A percentile compares a stretch with the other conserved stretches of the same genome.
phyloP scores from a whole-genome alignment of 169 alveolate species.

The Babesia bigemina region DNA sequence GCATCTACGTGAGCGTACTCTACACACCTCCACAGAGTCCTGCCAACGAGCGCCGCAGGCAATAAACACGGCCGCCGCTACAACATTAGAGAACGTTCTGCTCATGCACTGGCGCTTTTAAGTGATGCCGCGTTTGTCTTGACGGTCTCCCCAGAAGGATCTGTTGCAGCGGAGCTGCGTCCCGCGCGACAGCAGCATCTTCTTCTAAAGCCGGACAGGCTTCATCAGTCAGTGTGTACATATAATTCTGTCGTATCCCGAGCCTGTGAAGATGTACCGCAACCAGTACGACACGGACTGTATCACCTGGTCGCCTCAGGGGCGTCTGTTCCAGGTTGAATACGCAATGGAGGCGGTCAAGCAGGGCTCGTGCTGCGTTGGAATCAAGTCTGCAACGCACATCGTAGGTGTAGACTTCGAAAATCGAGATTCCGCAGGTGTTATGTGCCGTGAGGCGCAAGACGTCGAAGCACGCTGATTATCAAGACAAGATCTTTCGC shows the following conservation, averaged over 20 bases:
- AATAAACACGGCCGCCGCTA: not conserved
- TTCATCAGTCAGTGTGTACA: not conserved
- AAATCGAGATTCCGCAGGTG: slow-evolving; percentile 69
- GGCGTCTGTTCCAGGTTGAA: slow-evolving; percentile 92
- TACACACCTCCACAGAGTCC: not conserved
- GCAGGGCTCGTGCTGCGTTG: slow-evolving; percentile 93
- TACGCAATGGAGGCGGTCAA: slow-evolving; percentile 98
- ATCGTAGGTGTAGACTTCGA: slow-evolving; percentile 77
- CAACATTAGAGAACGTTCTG: not conserved
- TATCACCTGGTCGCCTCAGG: slow-evolving; percentile 94
- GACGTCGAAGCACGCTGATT: slow-evolving; percentile 91
- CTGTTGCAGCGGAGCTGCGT: not conserved
- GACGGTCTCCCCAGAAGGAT: slow-evolving; percentile 29
- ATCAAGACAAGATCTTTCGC: slow-evolving; percentile 93
- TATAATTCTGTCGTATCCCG: not conserved
- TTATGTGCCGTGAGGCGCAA: slow-evolving; percentile 88
- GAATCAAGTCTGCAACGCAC: slow-evolving; percentile 85
- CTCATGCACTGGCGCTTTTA: not conserved
- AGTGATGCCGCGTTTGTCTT: not conserved
- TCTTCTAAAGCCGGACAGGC: not conserved
- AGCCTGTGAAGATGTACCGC: slow-evolving; percentile 83
- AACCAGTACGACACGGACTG: slow-evolving; percentile 93
- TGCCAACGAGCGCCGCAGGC: not conserved
- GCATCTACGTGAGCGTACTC: slow-evolving; percentile 8
- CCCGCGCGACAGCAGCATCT: not conserved